Evolutionary conservation across 176 grass and related monocot species (phyloP).

Genomic region (Aegilops umbellulata): DNA sequence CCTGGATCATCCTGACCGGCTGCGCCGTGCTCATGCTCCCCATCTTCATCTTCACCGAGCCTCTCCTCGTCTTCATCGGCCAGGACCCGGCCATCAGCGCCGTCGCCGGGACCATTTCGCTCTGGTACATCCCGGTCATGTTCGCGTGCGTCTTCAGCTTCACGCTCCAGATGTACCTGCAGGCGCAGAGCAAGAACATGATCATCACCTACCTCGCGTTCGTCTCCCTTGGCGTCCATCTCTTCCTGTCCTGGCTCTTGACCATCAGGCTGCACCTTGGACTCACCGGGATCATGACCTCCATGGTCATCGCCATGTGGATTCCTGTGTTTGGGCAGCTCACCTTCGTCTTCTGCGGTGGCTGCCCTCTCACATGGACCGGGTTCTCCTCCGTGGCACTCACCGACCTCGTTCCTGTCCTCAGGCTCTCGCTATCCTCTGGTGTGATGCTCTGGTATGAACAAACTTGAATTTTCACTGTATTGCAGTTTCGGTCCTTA

Average conservation of each 20-base stretch:
- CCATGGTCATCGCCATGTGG: constrained; percentile 72
- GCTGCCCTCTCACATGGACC: constrained; percentile 72
- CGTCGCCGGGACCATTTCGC: constrained; percentile 49
- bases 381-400: constrained; percentile 65
- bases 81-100: constrained; percentile 55
- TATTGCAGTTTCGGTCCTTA: background rate
- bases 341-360: constrained; percentile 62
- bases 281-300: constrained; percentile 48
- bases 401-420: constrained; percentile 43
- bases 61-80: constrained; percentile 51
- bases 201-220: constrained; percentile 68
- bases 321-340: constrained; percentile 58
- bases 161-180: constrained; percentile 88
- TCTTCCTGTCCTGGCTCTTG: constrained; percentile 53
- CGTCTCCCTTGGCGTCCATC: constrained; percentile 47
- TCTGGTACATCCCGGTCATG: constrained; percentile 71
- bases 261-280: constrained; percentile 35
- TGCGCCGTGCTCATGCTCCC: constrained; percentile 31
- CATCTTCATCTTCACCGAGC: constrained; percentile 58
- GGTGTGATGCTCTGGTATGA: constrained; percentile 90
- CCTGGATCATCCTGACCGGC: constrained; percentile 2
- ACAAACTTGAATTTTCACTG: background rate
- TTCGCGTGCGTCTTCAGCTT: constrained; percentile 57
- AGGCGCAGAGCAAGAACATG: constrained; percentile 77
- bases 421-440: constrained; percentile 75